These are phyloP conservation scores for Silene vulgaris DNA, from an alignment of 179 eudicot genomes.

Conservation along the genomic window DNA sequence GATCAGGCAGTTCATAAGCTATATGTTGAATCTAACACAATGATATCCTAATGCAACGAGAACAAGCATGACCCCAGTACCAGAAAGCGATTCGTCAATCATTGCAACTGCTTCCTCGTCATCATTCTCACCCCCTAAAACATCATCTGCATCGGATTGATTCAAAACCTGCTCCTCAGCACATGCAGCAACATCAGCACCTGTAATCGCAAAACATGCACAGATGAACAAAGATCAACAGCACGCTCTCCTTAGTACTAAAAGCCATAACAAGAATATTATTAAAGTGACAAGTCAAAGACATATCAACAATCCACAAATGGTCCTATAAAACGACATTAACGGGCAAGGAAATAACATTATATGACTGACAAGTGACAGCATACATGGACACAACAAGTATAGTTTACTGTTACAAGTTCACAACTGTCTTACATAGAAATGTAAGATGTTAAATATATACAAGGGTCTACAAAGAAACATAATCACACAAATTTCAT, in stretches of 20 bases:
- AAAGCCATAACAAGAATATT: background rate
- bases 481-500: no score
- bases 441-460: no score
- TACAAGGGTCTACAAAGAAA: no score
- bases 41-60: background rate
- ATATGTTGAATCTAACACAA: background rate
- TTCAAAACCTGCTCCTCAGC: conserved; percentile 46
- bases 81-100: conserved; percentile 42
- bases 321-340: background rate
- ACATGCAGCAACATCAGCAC: conserved; percentile 28
- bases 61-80: conserved; percentile 14
- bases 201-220: conserved; percentile 19
- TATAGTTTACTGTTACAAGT: no score
- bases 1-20: background rate
- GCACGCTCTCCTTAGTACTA: background rate
- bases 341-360: background rate
- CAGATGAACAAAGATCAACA: conserved; percentile 2
- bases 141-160: conserved; percentile 45
- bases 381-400: background rate
- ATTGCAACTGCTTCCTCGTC: conserved; percentile 46
- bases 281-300: background rate
- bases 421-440: background rate
- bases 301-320: background rate
- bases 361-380: background rate
- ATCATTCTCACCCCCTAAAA: conserved; percentile 38